Conservation (phyloP, 768 basidiomycete genomes). For the Coprinopsis strossmayeri region DNA sequence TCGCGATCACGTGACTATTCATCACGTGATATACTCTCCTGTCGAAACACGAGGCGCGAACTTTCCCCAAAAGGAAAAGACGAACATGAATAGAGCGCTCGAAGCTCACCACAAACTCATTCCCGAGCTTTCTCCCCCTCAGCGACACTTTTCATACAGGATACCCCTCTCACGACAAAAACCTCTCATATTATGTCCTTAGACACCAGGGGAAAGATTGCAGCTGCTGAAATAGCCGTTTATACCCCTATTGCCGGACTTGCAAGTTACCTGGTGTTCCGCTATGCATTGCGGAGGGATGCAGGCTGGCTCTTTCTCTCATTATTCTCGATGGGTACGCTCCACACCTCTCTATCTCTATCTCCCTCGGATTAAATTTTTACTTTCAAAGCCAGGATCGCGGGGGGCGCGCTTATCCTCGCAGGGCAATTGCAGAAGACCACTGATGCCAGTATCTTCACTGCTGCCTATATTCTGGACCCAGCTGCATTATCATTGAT, state of each 20-base stretch:
- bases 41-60: constrained; percentile 7
- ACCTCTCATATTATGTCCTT: constrained; percentile 15
- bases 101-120: constrained; percentile 3
- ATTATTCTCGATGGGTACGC: constrained; percentile 52
- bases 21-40: too few relatives aligned
- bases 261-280: constrained; percentile 37
- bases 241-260: constrained; percentile 51
- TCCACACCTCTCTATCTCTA: neutral
- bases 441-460: constrained; percentile 40
- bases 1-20: constrained; percentile 5
- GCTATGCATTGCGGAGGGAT: constrained; percentile 51
- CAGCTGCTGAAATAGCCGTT: constrained; percentile 52
- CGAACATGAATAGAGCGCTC: constrained; percentile 8
- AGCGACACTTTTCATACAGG: constrained; percentile 5
- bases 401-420: constrained; percentile 50
- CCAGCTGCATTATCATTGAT: constrained; percentile 34
- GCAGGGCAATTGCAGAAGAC: constrained; percentile 41
- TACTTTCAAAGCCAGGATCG: constrained; percentile 43
- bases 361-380: neutral
- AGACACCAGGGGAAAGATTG: constrained; percentile 43
- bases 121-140: constrained; percentile 11
- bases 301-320: constrained; percentile 67
- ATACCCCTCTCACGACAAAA: constrained; percentile 1
- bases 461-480: constrained; percentile 47
- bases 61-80: constrained; percentile 11